Evolutionary conservation across 2,329 filamentous ascomycete species (phyloP).

Genomic region (Knoxdaviesia proteae): DNA sequence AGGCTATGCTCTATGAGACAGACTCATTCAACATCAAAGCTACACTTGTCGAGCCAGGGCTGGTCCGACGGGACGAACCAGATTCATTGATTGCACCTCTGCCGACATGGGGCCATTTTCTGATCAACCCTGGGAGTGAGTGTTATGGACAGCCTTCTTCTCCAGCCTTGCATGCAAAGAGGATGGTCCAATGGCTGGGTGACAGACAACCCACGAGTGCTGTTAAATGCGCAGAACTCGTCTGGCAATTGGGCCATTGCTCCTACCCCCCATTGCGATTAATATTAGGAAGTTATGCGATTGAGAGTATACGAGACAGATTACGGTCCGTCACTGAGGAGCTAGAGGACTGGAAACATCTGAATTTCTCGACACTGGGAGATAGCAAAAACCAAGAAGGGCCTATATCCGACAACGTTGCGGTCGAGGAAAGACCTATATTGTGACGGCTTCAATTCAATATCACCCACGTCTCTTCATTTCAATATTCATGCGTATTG

Average conservation of each 20-base stretch:
- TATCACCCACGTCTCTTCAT: too few relatives aligned
- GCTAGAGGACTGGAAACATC: conserved; percentile 78
- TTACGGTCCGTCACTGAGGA: conserved; percentile 85
- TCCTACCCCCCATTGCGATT: conserved; percentile 76
- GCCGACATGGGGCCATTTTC: conserved; percentile 77
- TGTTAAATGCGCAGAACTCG: conserved; percentile 77
- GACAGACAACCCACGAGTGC: conserved; percentile 84
- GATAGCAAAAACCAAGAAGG: too few relatives aligned
- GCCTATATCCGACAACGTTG: too few relatives aligned
- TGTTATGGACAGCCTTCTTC: conserved; percentile 60
- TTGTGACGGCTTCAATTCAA: too few relatives aligned
- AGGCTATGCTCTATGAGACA: conserved; percentile 91
- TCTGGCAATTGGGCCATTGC: conserved; percentile 90
- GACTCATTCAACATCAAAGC: conserved; percentile 83
- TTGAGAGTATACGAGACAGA: conserved; percentile 84
- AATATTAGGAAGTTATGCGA: conserved; percentile 79
- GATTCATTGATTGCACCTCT: conserved; percentile 33
- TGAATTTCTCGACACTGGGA: conserved; percentile 37
- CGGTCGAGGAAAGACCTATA: too few relatives aligned
- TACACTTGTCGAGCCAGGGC: conserved; percentile 76
- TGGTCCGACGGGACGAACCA: conserved; percentile 65
- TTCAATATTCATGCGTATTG: too few relatives aligned
- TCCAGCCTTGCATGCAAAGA: conserved; percentile 69
- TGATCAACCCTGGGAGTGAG: conserved; percentile 68
- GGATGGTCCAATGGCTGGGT: conserved; percentile 87